These are phyloP conservation scores for Roridomyces roridus DNA, from an alignment of 768 basidiomycete species.

Conservation along the genomic window DNA sequence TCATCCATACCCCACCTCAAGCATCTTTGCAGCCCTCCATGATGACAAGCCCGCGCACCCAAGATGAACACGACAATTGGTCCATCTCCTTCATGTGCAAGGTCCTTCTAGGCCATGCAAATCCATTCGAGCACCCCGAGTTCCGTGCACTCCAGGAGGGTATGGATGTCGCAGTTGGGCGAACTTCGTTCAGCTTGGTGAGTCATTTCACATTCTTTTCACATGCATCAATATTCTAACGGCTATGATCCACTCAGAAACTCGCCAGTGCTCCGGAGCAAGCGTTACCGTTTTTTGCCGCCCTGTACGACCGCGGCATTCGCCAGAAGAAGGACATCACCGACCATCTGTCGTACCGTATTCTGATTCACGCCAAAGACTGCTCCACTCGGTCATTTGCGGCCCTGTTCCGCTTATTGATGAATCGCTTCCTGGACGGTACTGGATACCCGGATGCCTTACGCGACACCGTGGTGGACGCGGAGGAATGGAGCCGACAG, in stretches of 20 bases:
- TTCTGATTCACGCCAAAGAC: neutral
- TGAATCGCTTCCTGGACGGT: neutral
- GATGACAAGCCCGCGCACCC: neutral
- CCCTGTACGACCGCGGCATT: neutral
- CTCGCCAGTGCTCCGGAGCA: no score
- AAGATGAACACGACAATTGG: neutral
- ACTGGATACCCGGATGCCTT: neutral
- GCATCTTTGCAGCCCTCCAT: neutral
- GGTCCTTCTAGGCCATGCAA: neutral
- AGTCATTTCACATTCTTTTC: neutral
- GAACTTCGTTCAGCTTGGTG: neutral
- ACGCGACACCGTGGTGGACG: neutral
- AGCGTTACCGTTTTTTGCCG: neutral
- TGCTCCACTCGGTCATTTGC: neutral
- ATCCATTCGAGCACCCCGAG: neutral
- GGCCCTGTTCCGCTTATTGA: neutral
- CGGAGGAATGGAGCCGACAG: neutral
- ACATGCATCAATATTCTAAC: no score
- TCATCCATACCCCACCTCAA: neutral
- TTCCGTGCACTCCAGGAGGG: neutral
- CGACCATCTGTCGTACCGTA: neutral
- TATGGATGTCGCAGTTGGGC: neutral
- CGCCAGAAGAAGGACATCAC: neutral
- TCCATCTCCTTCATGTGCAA: neutral
- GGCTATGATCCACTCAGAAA: neutral